Conservation (phyloP, 169 alveolate species). For the Plasmodium malariae region DNA sequence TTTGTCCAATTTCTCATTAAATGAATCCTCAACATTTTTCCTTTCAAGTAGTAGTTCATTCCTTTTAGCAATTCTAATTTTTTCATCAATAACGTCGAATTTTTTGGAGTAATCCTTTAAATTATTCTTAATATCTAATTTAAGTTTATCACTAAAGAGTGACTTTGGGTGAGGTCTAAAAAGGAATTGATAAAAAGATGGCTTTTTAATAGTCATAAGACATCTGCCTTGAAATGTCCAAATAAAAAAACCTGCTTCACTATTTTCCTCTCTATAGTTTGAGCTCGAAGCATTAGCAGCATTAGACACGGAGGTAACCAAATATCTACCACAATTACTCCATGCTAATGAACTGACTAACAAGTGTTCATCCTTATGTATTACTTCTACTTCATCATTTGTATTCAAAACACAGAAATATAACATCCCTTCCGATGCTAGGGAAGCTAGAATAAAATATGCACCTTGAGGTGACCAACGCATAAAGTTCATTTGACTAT, state of each 20-base stretch:
- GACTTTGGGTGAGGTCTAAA: constrained; percentile 94
- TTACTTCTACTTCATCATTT: constrained; percentile 90
- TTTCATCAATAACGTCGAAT: constrained; percentile 86
- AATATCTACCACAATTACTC: constrained; percentile 92
- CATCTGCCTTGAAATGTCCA: constrained; percentile 93
- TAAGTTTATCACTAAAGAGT: constrained; percentile 83
- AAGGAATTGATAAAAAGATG: constrained; percentile 88
- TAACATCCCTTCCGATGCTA: constrained; percentile 89
- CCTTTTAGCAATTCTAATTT: constrained; percentile 84
- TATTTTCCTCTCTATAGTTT: constrained; percentile 77
- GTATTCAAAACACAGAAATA: constrained; percentile 88
- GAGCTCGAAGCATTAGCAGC: constrained; percentile 1
- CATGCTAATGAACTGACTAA: constrained; percentile 90
- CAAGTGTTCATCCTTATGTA: constrained; percentile 91
- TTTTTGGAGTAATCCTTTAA: constrained; percentile 88
- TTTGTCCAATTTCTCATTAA: constrained; percentile 45
- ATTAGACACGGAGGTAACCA: constrained; percentile 85
- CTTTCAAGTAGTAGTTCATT: constrained; percentile 78
- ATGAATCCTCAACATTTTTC: constrained; percentile 57
- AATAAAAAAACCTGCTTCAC: constrained; percentile 89
- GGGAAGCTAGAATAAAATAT: constrained; percentile 89
- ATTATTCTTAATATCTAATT: constrained; percentile 89
- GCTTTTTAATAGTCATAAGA: constrained; percentile 86
- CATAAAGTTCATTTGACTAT: constrained; percentile 86
- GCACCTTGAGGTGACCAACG: constrained; percentile 93